Base-by-base conservation (phyloP, 495 filamentous ascomycete species). In the Hypoxylon cercidicola region DNA sequence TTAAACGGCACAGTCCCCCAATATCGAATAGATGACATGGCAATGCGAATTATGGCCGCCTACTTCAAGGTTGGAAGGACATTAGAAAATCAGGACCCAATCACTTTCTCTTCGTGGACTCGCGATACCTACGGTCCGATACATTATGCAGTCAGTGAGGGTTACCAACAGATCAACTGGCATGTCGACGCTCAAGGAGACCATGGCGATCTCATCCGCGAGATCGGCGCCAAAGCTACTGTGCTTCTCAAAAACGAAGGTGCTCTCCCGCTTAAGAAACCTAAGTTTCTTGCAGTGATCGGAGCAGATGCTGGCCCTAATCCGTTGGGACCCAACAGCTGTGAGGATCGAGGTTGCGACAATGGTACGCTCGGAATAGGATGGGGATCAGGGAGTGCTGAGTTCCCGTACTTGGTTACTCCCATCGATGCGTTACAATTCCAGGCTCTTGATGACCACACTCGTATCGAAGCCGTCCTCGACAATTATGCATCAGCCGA, bases 21-120 rank as follows among this genome's bases (percentile, higher is more conserved):
- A 72, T 97, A 91, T 87, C 89, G 95, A 59, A 66, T 99, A 23
- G 93, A 97, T 70, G 95, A 99, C 71, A 96, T 96, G 91, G 91
- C 84, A 12, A 88, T 90, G 62, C 88, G 95, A 60, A 97, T 97
- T 70, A 94, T 97, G 88, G 87, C 94, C 34, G 89, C 93, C 20
- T 96, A 89, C 77, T 99, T 93, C 82, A 94, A 93, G 76, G 91
- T 96, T 54, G 91, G 91, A 55, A 86, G 88, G 62, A 89, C 89
- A 39, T 53, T 78, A 28, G 77, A 78, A 20, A 69, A 82, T 34
- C 78, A 83, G 40, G 81, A 86, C 13, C 88, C 88, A 20, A 87
- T 90, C 71, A 97, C 93, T 81, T 96, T 97, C 77, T 88, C 89
- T 73, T 90, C 92, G 6, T 97, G 94, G 93, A 94, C 89, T 6